Evolutionary conservation across 805 yeast species (phyloP).

Genomic region (Myxozyma melibiosi): DNA sequence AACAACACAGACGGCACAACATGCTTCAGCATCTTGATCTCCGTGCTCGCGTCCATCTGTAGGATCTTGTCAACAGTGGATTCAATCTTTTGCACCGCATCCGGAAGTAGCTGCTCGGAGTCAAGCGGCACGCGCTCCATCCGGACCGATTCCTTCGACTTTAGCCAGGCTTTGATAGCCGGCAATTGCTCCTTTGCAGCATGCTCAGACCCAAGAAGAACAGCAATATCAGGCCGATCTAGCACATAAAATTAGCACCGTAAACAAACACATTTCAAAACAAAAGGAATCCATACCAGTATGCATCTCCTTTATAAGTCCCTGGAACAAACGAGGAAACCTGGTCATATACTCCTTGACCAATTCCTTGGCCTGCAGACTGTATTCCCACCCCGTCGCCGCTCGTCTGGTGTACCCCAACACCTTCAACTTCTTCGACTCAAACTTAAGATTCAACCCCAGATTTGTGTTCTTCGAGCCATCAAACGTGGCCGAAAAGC

Average conservation of each 20-base stretch:
- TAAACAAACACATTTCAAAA: not conserved
- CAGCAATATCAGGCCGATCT: constrained; percentile 18
- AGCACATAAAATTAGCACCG: not conserved
- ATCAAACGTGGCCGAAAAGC: constrained; percentile 60
- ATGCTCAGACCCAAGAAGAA: constrained; percentile 33
- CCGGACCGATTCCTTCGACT: constrained; percentile 38
- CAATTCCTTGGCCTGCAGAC: constrained; percentile 69
- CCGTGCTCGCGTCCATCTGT: constrained; percentile 37
- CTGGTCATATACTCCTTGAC: constrained; percentile 59
- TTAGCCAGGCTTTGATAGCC: constrained; percentile 48
- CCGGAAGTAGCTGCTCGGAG: constrained; percentile 73
- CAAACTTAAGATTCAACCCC: constrained; percentile 85
- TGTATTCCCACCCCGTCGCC: constrained; percentile 77
- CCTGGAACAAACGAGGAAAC: constrained; percentile 64
- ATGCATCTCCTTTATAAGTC: constrained; percentile 41
- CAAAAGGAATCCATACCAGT: constrained; percentile 8
- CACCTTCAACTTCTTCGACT: constrained; percentile 75
- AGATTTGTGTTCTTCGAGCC: constrained; percentile 60
- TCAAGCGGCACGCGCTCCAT: constrained; percentile 71
- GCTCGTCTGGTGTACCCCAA: constrained; percentile 78
- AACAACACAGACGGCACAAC: constrained; percentile 85
- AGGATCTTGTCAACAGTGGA: constrained; percentile 49
- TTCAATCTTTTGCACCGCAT: constrained; percentile 70
- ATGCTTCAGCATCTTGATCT: constrained; percentile 60
- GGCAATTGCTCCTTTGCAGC: constrained; percentile 39